Percentiles rank a stretch among this genome's conserved stretches.
Evolutionary conservation across 2,329 filamentous ascomycete species (phyloP).

Genomic region (Mollisia scopiformis): DNA sequence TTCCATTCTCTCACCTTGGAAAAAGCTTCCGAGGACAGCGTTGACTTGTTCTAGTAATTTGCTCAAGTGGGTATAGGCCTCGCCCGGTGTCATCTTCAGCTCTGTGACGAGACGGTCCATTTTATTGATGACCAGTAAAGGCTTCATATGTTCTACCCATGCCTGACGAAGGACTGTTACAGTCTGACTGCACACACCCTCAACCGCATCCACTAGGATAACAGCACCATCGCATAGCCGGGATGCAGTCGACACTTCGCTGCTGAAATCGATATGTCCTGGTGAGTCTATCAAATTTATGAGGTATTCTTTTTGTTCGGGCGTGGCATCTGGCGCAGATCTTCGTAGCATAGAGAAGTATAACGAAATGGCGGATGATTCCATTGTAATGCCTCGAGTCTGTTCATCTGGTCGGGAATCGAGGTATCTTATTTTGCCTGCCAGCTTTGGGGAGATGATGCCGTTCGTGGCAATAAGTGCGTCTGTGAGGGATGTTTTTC

Average conservation of each 20-base stretch:
- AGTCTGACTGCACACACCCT: slow-evolving; percentile 97
- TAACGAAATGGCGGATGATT: slow-evolving; percentile 95
- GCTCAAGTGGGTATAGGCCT: slow-evolving; percentile 87
- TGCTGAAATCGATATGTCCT: slow-evolving; percentile 98
- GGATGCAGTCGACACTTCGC: slow-evolving; percentile 95
- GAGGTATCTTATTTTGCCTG: slow-evolving; percentile 96
- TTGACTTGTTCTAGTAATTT: slow-evolving; percentile 96
- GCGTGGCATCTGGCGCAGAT: slow-evolving; percentile 65
- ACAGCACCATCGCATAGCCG: slow-evolving; percentile 92
- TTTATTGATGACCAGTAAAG: slow-evolving; percentile 95
- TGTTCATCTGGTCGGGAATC: slow-evolving; percentile 97
- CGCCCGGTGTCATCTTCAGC: slow-evolving; percentile 86
- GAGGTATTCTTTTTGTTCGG: slow-evolving; percentile 84
- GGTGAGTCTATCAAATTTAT: slow-evolving; percentile 98
- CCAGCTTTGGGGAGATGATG: slow-evolving; percentile 97
- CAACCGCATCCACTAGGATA: slow-evolving; percentile 93
- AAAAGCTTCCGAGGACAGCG: slow-evolving; percentile 95
- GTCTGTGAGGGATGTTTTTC: slow-evolving; percentile 96
- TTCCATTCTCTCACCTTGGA: slow-evolving; percentile 97
- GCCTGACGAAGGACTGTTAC: slow-evolving; percentile 94
- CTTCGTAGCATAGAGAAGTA: slow-evolving; percentile 91
- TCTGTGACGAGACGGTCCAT: slow-evolving; percentile 95
- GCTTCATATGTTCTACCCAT: slow-evolving; percentile 95
- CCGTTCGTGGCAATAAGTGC: slow-evolving; percentile 97
- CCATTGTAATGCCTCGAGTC: slow-evolving; percentile 98